Evolutionary conservation across 2,329 filamentous ascomycete species (phyloP).

Genomic region (Magnaporthiopsis rhizophila): DNA sequence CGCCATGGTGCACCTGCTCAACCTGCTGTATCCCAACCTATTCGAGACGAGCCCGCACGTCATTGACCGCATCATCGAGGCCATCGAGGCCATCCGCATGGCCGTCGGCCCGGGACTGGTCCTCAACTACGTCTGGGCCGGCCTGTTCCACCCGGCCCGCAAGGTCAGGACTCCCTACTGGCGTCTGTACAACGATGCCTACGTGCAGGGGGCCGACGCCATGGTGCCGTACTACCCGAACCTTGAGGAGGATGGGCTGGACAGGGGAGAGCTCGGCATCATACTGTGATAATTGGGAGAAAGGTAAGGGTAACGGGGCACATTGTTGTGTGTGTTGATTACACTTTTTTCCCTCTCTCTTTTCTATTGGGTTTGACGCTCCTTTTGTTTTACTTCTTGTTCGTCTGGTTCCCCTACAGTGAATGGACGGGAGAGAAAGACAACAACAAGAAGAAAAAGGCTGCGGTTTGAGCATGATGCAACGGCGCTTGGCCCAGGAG

Average conservation of each 20-base stretch:
- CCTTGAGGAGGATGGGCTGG: slow-evolving; percentile 70
- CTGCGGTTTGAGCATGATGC: no score
- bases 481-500: not conserved
- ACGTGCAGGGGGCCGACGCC: slow-evolving; percentile 85
- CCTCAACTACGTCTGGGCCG: slow-evolving; percentile 98
- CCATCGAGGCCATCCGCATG: slow-evolving; percentile 91
- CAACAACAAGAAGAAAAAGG: no score
- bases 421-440: no score
- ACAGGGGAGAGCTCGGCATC: slow-evolving; percentile 74
- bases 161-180: slow-evolving; percentile 95
- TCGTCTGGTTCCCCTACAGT: not conserved
- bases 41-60: slow-evolving; percentile 98
- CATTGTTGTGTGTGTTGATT: not conserved
- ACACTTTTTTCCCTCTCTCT: not conserved
- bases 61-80: slow-evolving; percentile 95
- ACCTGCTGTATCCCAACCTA: slow-evolving; percentile 90
- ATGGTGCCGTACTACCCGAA: slow-evolving; percentile 96
- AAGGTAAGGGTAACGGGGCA: not conserved
- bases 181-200: slow-evolving; percentile 94
- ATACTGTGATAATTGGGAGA: slow-evolving; percentile 49
- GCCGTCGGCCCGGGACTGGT: slow-evolving; percentile 86
- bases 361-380: slow-evolving; percentile 1
- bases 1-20: slow-evolving; percentile 95
- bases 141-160: slow-evolving; percentile 90
- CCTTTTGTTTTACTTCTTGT: not conserved